These are phyloP conservation scores for Penium margaritaceum DNA, from an alignment of 139 green algal species.

Conservation along the genomic window DNA sequence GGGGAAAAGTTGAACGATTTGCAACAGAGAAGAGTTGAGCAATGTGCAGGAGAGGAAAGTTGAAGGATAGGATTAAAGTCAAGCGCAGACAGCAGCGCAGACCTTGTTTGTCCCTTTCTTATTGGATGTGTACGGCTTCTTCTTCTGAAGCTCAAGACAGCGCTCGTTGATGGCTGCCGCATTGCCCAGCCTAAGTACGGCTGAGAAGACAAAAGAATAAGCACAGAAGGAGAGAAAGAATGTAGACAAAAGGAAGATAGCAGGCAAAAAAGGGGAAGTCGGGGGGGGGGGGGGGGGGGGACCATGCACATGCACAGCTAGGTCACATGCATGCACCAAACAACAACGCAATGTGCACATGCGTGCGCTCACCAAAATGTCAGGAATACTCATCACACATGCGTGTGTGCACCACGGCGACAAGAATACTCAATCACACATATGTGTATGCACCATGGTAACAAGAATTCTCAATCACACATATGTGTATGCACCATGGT, in stretches of 20 bases:
- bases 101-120: slow-evolving; percentile 5
- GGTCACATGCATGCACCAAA: neutral
- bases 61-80: too few relatives aligned
- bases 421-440: too few relatives aligned
- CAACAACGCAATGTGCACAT: neutral
- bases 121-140: neutral
- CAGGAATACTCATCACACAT: too few relatives aligned
- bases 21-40: too few relatives aligned
- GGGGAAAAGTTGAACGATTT: too few relatives aligned
- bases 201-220: neutral
- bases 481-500: too few relatives aligned
- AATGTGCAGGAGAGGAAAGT: too few relatives aligned
- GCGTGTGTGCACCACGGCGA: too few relatives aligned
- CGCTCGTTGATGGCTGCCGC: slow-evolving; percentile 72
- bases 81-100: too few relatives aligned
- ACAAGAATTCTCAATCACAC: too few relatives aligned
- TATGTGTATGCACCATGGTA: too few relatives aligned
- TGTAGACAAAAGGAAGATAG: neutral
- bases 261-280: neutral
- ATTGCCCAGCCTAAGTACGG: slow-evolving; percentile 14
- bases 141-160: slow-evolving; percentile 76
- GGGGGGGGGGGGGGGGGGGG: neutral
- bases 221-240: neutral
- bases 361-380: too few relatives aligned
- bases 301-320: neutral